Evolutionary conservation across 1,284 basidiomycete genomes (phyloP), one percentile per base, ranked within the genome.

Genomic region (Cutaneotrichosporon mucoides): DNA sequence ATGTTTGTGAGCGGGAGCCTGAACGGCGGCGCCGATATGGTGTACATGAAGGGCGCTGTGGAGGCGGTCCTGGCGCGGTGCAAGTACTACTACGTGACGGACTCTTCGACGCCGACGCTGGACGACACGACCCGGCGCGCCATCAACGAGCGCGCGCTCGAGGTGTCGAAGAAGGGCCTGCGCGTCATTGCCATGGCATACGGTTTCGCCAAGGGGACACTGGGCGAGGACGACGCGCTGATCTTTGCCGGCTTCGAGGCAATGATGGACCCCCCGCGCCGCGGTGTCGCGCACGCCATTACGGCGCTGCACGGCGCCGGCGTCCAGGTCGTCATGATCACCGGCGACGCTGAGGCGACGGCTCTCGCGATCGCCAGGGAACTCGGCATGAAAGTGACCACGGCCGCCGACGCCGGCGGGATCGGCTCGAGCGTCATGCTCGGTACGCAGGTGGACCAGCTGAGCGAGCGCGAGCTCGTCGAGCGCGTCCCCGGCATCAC

Each of bases 291-390:
- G 2, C 89, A 92, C 67, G 88, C 94, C 8, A 88, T 98, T 62
- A 82, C 82, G 36, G 79, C 88, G 33, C 81, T 98, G 34, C 89
- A 92, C 69, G 79, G 82, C 13, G 92, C 89, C 13, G 91, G 94
- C 6, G 89, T 99, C 41, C 92, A 95, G 70, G 87, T 98, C 11
- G 88, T 98, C 45, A 98, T 99, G 94, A 97, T 98, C 74, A 98
- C 95, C 0, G 95, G 95, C 12, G 95, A 98, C 71, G 87, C 92
- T 24, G 90, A 94, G 76, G 82, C 88, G 59, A 99, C 95, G 0
- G 95, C 95, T 2, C 71, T 92, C 9, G 87, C 91, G 15, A 96
- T 98, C 62, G 94, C 92, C 34, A 82, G 84, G 63, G 84, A 92
- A 67, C 83, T 99, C n/a, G 94, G 94, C n/a, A 80, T 98, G 54